Conservation (phyloP, 148 eudicot genomes). For the Amaranthus palmeri region DNA sequence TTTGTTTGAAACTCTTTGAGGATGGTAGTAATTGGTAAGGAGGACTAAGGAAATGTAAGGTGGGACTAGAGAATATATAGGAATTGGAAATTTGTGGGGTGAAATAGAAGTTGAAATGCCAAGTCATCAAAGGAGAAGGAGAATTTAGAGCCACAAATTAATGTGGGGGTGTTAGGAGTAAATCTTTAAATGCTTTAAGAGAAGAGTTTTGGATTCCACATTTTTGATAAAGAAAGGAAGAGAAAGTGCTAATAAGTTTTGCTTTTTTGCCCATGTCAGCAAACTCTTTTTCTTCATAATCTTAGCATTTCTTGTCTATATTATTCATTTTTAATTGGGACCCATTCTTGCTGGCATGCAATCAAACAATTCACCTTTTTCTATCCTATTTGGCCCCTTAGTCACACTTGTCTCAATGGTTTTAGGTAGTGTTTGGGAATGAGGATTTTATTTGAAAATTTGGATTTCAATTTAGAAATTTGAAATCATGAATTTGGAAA, state of each 20-base stretch:
- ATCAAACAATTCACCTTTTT: too few relatives aligned
- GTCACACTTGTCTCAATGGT: too few relatives aligned
- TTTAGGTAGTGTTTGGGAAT: too few relatives aligned
- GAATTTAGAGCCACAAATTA: slow-evolving; percentile 60
- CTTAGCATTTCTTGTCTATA: too few relatives aligned
- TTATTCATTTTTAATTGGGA: too few relatives aligned
- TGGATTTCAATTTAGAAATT: too few relatives aligned
- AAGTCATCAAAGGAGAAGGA: slow-evolving; percentile 37
- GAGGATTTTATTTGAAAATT: too few relatives aligned
- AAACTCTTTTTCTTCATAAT: neutral
- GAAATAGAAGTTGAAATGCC: slow-evolving; percentile 34
- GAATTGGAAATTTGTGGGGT: slow-evolving; percentile 1
- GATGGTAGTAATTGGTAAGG: neutral
- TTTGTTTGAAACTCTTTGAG: neutral
- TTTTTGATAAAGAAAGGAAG: slow-evolving; percentile 12
- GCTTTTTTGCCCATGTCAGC: slow-evolving; percentile 34
- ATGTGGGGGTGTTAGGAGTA: slow-evolving; percentile 36
- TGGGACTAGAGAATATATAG: slow-evolving; percentile 14
- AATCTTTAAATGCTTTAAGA: slow-evolving; percentile 31
- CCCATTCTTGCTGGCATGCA: too few relatives aligned
- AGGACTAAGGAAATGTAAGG: neutral
- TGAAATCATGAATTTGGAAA: too few relatives aligned
- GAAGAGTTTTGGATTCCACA: slow-evolving; percentile 26
- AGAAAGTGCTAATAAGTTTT: slow-evolving; percentile 22
- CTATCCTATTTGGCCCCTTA: too few relatives aligned